Base-by-base conservation (phyloP, 2,329 filamentous ascomycete species). In the Cladosporium sp. region DNA sequence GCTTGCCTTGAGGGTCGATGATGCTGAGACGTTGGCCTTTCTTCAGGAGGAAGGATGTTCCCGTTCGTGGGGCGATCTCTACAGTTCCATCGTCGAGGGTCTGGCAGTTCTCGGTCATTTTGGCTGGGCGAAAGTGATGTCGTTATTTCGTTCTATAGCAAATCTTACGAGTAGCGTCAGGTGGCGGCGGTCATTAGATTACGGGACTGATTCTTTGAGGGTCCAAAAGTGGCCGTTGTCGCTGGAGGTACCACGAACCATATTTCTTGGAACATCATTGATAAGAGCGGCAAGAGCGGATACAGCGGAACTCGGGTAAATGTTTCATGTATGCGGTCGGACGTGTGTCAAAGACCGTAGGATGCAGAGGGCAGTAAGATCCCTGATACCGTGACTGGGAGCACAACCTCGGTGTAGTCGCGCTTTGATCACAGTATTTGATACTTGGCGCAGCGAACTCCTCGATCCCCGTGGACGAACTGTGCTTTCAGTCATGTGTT, bases 1-100 rank as follows among this genome's bases (percentile, higher is more conserved):
- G 70, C 11, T 67, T 65, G 21, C 70, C 70, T 57, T 67, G 58
- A 5, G 69, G 69, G 25, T 71, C 70, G 59, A 70, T 71, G 49
- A 71, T 66, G 13, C 67, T 67, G 54, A 71, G 54, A 36, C 67
- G 65, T 36, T 70, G 67, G 34, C 69, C 69, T 67, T 69, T 69
- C 49, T 68, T 66, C 43, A 71, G 49, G 16, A 57, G 64, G 49
- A 70, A 67, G 26, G 68, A 65, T 5, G 66, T 68, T n/a, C 70
- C 70, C 7, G 66, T 71, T 8, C 68, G 58, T 30, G 68, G 66
- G 7, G 65, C 57, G 34, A 70, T 66, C 21, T 68, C 68, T 14
- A 39, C 54, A 34, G 13, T 61, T n/a, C 58, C 58, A 30, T 61
- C 43, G 8, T 26, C 16, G n/a, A 18, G 26, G 25, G 36, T n/a